A percentile compares a stretch with the other conserved stretches of the same genome.
phyloP scores from a whole-genome alignment of 352 stramenopile species.

The Bremia lactucae region DNA sequence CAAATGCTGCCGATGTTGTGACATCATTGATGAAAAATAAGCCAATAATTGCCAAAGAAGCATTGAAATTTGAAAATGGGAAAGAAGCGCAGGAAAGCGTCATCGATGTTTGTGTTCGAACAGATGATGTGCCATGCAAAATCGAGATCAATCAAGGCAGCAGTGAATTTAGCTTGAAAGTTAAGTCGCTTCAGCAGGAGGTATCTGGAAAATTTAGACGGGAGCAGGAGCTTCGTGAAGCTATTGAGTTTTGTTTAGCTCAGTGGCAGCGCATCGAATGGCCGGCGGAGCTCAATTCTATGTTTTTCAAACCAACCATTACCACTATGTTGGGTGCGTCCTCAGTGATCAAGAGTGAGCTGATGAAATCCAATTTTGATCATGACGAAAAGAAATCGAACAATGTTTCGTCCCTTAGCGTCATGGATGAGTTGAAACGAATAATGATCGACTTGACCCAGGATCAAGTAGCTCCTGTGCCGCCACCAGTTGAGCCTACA shows the following conservation, averaged over 20 bases:
- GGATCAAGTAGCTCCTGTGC: conserved; percentile 24
- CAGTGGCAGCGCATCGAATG: conserved; percentile 64
- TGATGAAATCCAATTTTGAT: conserved; percentile 4
- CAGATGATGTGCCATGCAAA: conserved; percentile 1
- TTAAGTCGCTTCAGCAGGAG: conserved; percentile 6
- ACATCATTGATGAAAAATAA: no score
- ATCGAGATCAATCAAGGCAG: not conserved
- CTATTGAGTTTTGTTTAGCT: conserved; percentile 34
- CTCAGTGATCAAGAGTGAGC: conserved; percentile 26
- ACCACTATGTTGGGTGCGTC: not conserved
- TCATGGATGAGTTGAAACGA: conserved; percentile 67
- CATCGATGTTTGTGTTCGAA: not conserved
- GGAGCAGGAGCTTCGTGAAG: conserved; percentile 38
- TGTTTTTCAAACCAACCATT: conserved; percentile 24
- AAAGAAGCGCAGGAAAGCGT: not conserved
- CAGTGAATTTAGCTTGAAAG: conserved; percentile 15
- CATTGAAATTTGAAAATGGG: not conserved
- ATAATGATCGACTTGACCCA: conserved; percentile 74
- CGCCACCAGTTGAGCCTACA: conserved; percentile 24
- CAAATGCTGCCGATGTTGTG: no score
- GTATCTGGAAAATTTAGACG: conserved; percentile 26
- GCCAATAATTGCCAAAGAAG: not conserved
- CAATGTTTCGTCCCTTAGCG: conserved; percentile 9
- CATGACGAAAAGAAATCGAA: conserved; percentile 14
- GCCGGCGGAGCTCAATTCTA: conserved; percentile 44